Percentiles rank a stretch among this genome's conserved stretches.
Evolutionary conservation across 768 basidiomycete species (phyloP).

Genomic region (Boletus eberwhitei): DNA sequence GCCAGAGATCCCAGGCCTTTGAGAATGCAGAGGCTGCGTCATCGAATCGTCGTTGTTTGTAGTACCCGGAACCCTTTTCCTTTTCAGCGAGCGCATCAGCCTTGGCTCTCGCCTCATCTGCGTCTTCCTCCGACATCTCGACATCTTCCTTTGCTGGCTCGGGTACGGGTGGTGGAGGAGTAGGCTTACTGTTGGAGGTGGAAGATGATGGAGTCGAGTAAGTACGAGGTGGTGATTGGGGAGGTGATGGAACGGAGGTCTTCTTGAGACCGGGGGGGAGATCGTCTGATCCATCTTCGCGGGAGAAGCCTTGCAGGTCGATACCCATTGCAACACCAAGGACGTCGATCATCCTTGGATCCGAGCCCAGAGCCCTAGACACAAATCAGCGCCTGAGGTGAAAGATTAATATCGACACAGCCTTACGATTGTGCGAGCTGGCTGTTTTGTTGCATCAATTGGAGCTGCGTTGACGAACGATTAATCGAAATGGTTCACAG

Average conservation of each 20-base stretch:
- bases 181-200: constrained; percentile 38
- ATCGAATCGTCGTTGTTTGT: constrained; percentile 83
- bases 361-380: constrained; percentile 52
- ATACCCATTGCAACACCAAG: constrained; percentile 91
- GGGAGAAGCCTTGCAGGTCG: constrained; percentile 82
- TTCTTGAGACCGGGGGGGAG: constrained; percentile 57
- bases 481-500: background rate
- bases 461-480: constrained; percentile 41
- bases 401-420: background rate
- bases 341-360: constrained; percentile 92
- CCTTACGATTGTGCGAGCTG: constrained; percentile 56
- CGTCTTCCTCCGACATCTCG: constrained; percentile 63
- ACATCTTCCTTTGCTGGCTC: constrained; percentile 54
- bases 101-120: constrained; percentile 70
- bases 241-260: constrained; percentile 20
- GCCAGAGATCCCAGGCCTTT: constrained; percentile 90
- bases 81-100: constrained; percentile 79
- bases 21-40: constrained; percentile 73
- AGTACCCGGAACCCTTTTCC: constrained; percentile 71
- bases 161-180: constrained; percentile 38
- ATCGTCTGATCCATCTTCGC: constrained; percentile 83
- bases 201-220: constrained; percentile 39
- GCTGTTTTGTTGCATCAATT: constrained; percentile 67
- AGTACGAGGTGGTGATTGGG: constrained; percentile 28
- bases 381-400: constrained; percentile 4